Base-by-base conservation (phyloP, 73 alveolate genomes). In the Effrenium voratum region DNA sequence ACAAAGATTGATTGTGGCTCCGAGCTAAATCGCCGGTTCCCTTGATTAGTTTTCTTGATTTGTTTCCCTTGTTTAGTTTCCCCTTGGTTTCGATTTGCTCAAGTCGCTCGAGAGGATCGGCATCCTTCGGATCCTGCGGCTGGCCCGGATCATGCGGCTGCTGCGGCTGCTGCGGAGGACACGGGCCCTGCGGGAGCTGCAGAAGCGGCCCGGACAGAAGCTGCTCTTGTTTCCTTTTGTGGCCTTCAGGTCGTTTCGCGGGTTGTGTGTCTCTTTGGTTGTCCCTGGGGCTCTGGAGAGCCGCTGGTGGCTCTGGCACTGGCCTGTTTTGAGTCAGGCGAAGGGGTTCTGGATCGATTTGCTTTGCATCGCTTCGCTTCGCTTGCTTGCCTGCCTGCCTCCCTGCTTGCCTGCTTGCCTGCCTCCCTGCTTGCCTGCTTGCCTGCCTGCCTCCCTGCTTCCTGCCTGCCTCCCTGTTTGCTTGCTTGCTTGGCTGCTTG, bases 121-220 rank as follows among this genome's bases (percentile, higher is more conserved):
- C 12, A 41, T 46, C 32, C 59, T 79, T 43, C 90, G 90, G 5
- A 3, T 79, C 40, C 15, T 79, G 90, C 59, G 90, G 46, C 90
- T 79, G 60, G 90, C n/a, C 4, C 90, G 90, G 0, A 43, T 79
- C 90, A 30, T 79, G 2, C 90, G 90, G 36, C 46, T 79, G 90
- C n/a, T 79, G 19, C 50, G 90, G 15, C 66, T 79, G 40, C 46
- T 79, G 30, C 38, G 90, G 70, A 79, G 32, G 90, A 43, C 46
- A 63, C 68, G 90, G 16, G 63, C 68, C 28, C 43, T 44, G 10
- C 41, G 90, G 3, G 90, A 79, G 68, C 63, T 77, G 19, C 66
- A 45, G 68, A 77, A 45, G 88, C 90, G n/a, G n/a, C n/a, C n/a
- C n/a, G n/a, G n/a, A n/a, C n/a, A n/a, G n/a, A n/a, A n/a, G n/a